Base-by-base conservation (phyloP, 1,284 basidiomycete species). In the Cutaneotrichosporon arboriforme region DNA sequence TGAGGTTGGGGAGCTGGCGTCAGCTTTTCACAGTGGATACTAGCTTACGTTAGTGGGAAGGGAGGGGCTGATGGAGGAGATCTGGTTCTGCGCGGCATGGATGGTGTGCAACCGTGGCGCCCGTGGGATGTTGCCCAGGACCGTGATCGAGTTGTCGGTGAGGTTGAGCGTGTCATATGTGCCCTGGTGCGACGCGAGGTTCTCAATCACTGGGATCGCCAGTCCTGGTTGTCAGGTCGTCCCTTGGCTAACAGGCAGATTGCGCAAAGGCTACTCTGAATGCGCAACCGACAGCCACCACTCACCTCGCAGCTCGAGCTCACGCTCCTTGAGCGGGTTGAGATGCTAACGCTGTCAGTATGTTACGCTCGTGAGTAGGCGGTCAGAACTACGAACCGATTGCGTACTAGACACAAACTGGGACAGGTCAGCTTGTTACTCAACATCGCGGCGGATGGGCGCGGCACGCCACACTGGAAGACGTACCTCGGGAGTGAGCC, bases 141-240 rank as follows among this genome's bases (percentile, higher is more conserved):
- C 83, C 58, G 85, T 81, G 75, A 99, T 85, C 55, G 90, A 86
- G 75, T 99, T 99, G 79, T 99, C 96, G 56, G 93, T 97, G 58
- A 98, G 80, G 80, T 99, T 96, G 69, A 99, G 67, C 13, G 71
- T 72, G 59, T 77, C 75, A 53, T 68, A 79, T 78, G 73, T 77
- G 83, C 92, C 83, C 81, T 90, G 75, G 89, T 96, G 68, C 9
- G 97, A 91, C 79, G 93, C 96, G 65, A 99, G 81, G 80, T 99
- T 98, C 84, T 99, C 96, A 71, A 99, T 98, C 49, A 89, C 85
- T 42, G 93, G 91, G 68, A 98, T 97, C 82, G 93, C 94, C 76
- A 90, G 88, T 55, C 92, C 91, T 94, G 73, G 64, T n/a, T 17
- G 23, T 46, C n/a, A 46, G 39, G n/a, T 23, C 1, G 5, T 4